Percentiles rank a stretch among this genome's conserved stretches.
Conservation (phyloP, 1,139 yeast species). For the Candida sojae region DNA sequence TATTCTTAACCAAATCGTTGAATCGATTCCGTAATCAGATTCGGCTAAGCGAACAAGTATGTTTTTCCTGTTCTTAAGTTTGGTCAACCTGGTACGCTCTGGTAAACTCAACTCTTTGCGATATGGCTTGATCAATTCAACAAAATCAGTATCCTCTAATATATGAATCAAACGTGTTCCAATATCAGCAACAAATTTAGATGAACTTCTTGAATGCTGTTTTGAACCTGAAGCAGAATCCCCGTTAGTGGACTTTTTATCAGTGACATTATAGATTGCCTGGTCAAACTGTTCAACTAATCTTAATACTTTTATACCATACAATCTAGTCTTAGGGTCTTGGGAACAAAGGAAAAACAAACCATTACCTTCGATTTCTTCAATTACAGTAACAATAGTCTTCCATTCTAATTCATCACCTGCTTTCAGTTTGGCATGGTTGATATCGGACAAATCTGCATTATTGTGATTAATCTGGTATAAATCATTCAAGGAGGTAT, state of each 20-base stretch:
- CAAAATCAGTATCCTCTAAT: slow-evolving; percentile 68
- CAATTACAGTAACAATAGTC: slow-evolving; percentile 77
- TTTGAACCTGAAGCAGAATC: slow-evolving; percentile 13
- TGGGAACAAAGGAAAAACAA: slow-evolving; percentile 88
- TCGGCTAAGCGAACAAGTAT: slow-evolving; percentile 76
- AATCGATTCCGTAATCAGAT: slow-evolving; percentile 91
- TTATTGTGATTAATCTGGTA: slow-evolving; percentile 45
- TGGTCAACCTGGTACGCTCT: slow-evolving; percentile 71
- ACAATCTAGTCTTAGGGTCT: slow-evolving; percentile 70
- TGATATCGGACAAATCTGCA: slow-evolving; percentile 31
- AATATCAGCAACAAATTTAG: slow-evolving; percentile 76
- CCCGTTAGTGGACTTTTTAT: slow-evolving; percentile 12
- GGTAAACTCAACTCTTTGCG: slow-evolving; percentile 74
- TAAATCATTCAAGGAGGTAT: slow-evolving; percentile 44
- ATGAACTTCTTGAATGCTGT: slow-evolving; percentile 62
- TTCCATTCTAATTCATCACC: slow-evolving; percentile 77
- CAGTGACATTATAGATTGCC: slow-evolving; percentile 61
- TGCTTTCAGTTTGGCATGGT: slow-evolving; percentile 29
- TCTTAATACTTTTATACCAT: slow-evolving; percentile 73
- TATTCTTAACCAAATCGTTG: slow-evolving; percentile 90
- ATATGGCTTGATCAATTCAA: slow-evolving; percentile 61
- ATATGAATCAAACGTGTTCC: slow-evolving; percentile 81
- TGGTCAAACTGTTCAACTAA: slow-evolving; percentile 84
- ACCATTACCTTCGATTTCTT: slow-evolving; percentile 96
- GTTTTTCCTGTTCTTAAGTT: slow-evolving; percentile 63